A percentile compares a stretch with the other conserved stretches of the same genome.
These are phyloP conservation scores for Bifiguratus adelaidae DNA, from an alignment of 192 early-diverging fungal genomes.

Conservation along the genomic window DNA sequence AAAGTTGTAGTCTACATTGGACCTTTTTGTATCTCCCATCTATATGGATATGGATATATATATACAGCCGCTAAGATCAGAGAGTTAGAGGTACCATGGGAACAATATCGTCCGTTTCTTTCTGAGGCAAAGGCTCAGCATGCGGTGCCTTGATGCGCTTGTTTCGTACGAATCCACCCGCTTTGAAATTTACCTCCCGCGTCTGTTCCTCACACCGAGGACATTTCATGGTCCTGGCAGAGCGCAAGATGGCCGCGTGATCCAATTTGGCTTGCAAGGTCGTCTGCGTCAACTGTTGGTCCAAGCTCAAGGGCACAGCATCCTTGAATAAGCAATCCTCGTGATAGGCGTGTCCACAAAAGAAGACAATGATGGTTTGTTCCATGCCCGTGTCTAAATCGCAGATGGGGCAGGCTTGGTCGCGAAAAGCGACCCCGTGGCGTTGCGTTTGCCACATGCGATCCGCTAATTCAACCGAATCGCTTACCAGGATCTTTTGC, in stretches of 20 bases:
- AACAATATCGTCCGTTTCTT: no score
- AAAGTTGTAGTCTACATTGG: no score
- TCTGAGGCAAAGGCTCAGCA: no score
- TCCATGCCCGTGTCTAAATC: background rate
- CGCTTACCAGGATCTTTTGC: constrained; percentile 80
- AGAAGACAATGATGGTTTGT: constrained; percentile 68
- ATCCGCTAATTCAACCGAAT: constrained; percentile 71
- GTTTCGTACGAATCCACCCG: no score
- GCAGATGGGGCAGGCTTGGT: background rate
- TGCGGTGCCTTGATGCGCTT: no score
- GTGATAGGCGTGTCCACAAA: constrained; percentile 87
- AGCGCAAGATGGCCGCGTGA: constrained; percentile 30
- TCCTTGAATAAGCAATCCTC: constrained; percentile 67
- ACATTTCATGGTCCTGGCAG: constrained; percentile 27
- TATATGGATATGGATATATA: no score
- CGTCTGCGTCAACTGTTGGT: constrained; percentile 7
- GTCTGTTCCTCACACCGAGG: constrained; percentile 44
- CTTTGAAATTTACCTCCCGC: no score
- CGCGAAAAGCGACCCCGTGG: constrained; percentile 11
- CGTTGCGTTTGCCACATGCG: constrained; percentile 52
- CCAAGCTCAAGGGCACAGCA: constrained; percentile 23
- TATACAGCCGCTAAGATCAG: no score
- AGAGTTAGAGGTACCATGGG: no score
- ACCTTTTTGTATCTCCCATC: no score
- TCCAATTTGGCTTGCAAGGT: constrained; percentile 32